Percentiles rank a stretch among this genome's conserved stretches.
These are phyloP conservation scores for Mycosphaerelloides madeirae DNA, from an alignment of 2,329 filamentous ascomycete species.

Conservation along the genomic window DNA sequence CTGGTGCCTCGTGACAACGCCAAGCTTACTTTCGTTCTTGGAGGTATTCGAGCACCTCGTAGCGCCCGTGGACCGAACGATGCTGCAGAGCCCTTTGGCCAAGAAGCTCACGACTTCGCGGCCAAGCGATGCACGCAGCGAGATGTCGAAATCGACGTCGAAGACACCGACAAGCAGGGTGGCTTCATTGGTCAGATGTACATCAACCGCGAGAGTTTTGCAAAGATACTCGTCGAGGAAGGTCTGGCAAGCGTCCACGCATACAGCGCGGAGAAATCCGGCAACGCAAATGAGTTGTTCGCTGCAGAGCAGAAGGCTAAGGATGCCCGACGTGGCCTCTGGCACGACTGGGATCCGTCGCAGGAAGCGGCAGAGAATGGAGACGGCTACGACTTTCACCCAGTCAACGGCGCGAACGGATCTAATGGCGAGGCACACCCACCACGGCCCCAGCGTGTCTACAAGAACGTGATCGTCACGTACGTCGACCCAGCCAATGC, in stretches of 20 bases:
- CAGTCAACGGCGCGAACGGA: slow-evolving; percentile 43
- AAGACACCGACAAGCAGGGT: slow-evolving; percentile 92
- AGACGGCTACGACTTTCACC: slow-evolving; percentile 41
- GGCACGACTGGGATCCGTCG: slow-evolving; percentile 91
- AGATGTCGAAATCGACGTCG: slow-evolving; percentile 91
- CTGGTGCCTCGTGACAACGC: slow-evolving; percentile 87
- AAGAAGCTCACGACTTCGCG: slow-evolving; percentile 89
- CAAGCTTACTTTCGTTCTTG: slow-evolving; percentile 91
- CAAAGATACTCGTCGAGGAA: slow-evolving; percentile 88
- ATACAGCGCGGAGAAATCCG: slow-evolving; percentile 93
- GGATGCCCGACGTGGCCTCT: slow-evolving; percentile 79
- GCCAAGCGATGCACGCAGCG: slow-evolving; percentile 85
- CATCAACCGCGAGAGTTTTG: slow-evolving; percentile 91
- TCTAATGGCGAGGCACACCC: slow-evolving; percentile 46
- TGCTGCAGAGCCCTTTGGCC: slow-evolving; percentile 85
- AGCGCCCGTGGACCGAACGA: slow-evolving; percentile 78
- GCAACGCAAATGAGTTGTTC: slow-evolving; percentile 80
- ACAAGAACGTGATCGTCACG: slow-evolving; percentile 89
- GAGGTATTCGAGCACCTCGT: slow-evolving; percentile 83
- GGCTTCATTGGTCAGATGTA: slow-evolving; percentile 95
- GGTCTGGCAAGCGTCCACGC: slow-evolving; percentile 87
- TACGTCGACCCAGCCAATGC: slow-evolving; percentile 74
- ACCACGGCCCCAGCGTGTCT: slow-evolving; percentile 70
- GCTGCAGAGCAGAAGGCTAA: slow-evolving; percentile 86
- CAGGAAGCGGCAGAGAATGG: slow-evolving; percentile 55